phyloP scores from a whole-genome alignment of 768 basidiomycete genomes.

The Pisolithus orientalis region DNA sequence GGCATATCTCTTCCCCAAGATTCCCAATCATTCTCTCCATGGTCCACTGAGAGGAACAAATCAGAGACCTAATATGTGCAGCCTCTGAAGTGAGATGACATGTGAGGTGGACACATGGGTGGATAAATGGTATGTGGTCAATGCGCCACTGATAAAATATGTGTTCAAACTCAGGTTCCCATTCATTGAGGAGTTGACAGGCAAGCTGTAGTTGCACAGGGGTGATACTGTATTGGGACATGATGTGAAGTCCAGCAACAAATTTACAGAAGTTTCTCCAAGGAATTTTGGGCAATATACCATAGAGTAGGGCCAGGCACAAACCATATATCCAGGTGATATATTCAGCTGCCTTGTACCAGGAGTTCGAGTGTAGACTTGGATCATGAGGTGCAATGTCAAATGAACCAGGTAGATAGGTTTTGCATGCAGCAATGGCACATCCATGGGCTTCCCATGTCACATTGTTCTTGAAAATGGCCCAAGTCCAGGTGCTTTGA shows the following conservation, averaged over 20 bases:
- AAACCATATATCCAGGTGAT: slow-evolving; percentile 1
- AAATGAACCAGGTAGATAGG: slow-evolving; percentile 13
- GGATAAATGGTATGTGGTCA: slow-evolving; percentile 23
- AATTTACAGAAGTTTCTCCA: background rate
- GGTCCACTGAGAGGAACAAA: slow-evolving; percentile 23
- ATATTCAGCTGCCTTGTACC: background rate
- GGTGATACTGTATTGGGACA: background rate
- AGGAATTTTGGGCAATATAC: background rate
- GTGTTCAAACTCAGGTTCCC: slow-evolving; percentile 20
- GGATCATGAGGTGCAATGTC: slow-evolving; percentile 16
- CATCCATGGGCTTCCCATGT: background rate
- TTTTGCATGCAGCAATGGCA: slow-evolving; percentile 10
- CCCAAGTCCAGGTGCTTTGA: background rate
- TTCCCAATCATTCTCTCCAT: slow-evolving; percentile 22
- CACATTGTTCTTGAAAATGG: background rate
- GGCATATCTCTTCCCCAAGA: slow-evolving; percentile 19
- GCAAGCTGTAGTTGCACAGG: background rate
- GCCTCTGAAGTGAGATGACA: slow-evolving; percentile 11
- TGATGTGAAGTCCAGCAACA: background rate
- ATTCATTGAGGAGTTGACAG: slow-evolving; percentile 10
- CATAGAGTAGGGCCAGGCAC: background rate
- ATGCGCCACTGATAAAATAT: slow-evolving; percentile 17
- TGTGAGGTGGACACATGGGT: slow-evolving; percentile 20
- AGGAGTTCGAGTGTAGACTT: background rate
- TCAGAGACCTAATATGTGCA: slow-evolving; percentile 10